phyloP scores from a whole-genome alignment of 805 yeast genomes.

The Pichia nanzhaoensis region DNA sequence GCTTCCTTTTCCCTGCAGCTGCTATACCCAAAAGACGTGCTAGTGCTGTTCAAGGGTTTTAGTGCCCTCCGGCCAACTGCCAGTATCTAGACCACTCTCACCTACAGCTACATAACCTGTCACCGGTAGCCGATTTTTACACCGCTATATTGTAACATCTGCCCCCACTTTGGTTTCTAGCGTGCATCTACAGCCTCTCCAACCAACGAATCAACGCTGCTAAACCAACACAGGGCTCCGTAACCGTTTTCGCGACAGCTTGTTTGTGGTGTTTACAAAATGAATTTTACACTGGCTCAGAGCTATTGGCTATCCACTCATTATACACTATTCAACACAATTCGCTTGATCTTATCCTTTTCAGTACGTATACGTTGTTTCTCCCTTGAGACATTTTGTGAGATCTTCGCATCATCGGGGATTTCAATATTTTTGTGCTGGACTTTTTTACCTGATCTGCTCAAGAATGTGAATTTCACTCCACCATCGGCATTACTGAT shows the following conservation, averaged over 20 bases:
- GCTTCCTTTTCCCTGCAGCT: too few relatives aligned
- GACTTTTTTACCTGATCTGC: constrained; percentile 45
- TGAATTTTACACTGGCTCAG: neutral
- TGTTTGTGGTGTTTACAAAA: neutral
- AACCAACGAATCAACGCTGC: constrained; percentile 6
- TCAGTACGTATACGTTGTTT: constrained; percentile 39
- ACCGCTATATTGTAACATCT: too few relatives aligned
- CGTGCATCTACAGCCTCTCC: neutral
- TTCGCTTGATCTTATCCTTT: constrained; percentile 31
- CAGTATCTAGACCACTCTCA: too few relatives aligned
- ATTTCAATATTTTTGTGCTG: constrained; percentile 39
- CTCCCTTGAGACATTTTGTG: constrained; percentile 44
- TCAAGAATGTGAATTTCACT: constrained; percentile 43
- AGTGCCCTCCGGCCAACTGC: too few relatives aligned
- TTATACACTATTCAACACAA: constrained; percentile 39
- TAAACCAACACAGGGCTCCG: constrained; percentile 6
- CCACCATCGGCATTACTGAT: neutral
- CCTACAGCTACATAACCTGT: too few relatives aligned
- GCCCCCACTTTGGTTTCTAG: too few relatives aligned
- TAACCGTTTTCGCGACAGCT: constrained; percentile 6
- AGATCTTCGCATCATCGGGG: constrained; percentile 51
- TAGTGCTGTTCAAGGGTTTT: too few relatives aligned
- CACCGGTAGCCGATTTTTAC: too few relatives aligned
- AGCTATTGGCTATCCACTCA: neutral
- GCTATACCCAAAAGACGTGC: too few relatives aligned